These are phyloP conservation scores for Zasmidium angulare DNA, from an alignment of 2,329 filamentous ascomycete species.

Conservation along the genomic window DNA sequence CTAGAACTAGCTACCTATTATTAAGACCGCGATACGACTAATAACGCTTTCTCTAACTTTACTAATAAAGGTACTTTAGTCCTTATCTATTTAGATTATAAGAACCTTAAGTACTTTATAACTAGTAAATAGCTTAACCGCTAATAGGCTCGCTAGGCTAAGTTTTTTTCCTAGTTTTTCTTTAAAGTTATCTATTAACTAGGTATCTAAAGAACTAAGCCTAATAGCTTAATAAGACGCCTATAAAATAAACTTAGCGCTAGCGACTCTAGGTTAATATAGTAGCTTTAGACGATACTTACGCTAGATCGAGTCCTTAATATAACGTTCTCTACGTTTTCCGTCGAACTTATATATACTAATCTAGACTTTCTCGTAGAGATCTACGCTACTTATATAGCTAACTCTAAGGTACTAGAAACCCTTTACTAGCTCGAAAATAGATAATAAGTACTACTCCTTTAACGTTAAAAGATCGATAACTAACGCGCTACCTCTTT, in stretches of 20 bases:
- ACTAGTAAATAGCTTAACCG: conserved; percentile 1
- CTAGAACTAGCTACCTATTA: too few relatives aligned
- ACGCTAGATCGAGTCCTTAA: too few relatives aligned
- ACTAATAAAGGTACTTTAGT: neutral
- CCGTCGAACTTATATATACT: neutral
- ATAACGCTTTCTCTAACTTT: neutral
- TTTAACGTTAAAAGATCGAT: neutral
- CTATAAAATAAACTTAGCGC: neutral
- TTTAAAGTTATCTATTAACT: neutral
- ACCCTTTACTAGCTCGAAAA: neutral
- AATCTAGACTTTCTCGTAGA: neutral
- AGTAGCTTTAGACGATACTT: neutral
- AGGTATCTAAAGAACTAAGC: neutral
- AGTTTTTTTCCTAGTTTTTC: neutral
- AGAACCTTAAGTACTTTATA: conserved; percentile 7
- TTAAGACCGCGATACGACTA: neutral
- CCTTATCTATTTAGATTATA: conserved; percentile 4
- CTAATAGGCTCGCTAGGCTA: neutral
- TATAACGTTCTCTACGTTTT: neutral
- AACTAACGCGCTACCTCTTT: neutral
- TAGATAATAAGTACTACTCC: neutral
- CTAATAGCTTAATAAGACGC: neutral
- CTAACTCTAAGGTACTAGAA: neutral
- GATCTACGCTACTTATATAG: neutral
- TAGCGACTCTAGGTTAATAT: neutral